Evolutionary conservation across 495 filamentous ascomycete species (phyloP), one percentile per base, ranked within the genome.

Genomic region (Oidiodendron maius): DNA sequence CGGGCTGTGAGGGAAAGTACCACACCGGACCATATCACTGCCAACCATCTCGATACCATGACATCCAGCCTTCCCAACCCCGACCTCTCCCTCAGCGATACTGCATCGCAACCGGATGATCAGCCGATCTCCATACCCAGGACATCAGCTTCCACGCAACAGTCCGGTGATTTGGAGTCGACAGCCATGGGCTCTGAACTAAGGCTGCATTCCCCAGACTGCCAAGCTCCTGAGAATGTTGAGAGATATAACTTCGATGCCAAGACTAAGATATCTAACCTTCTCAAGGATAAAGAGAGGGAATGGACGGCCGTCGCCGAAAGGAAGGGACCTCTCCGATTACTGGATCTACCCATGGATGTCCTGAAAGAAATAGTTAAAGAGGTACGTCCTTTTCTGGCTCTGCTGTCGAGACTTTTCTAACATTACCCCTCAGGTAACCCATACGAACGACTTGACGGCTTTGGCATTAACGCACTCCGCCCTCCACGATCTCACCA

Each of bases 341-440:
- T 97, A 23, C 71, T 96, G 6, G 86, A 95, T 54, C 74, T 97
- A 10, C 91, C 91, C 1, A 68, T 94, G 50, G 91, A 97, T 64
- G 78, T 96, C 16, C 64, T 97, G 44, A 87, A 86, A 54, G 76
- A 90, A 52, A 91, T 97, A 47, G 80, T 95, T 44, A 91, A 90
- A 67, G 86, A 96, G 79, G 91, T 85, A 69, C 60, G 72, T 50
- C 20, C 26, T 53, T 30, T 30, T 28, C 3, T 5, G 5, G 23
- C 43, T 30, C 45, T 17, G n/a, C 18, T 35, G 34, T 9, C 17
- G 8, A 12, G 21, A n/a, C 20, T 39, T 16, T 53, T 24, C 36
- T 49, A 16, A 41, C 6, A 56, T 38, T 44, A 56, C 9, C 18
- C 18, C 49, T 52, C 57, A 95, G 90, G 77, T 95, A 34, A 87